Evolutionary conservation across 202 grass and related monocot genomes (phyloP).

Genomic region (Panicum hallii): DNA sequence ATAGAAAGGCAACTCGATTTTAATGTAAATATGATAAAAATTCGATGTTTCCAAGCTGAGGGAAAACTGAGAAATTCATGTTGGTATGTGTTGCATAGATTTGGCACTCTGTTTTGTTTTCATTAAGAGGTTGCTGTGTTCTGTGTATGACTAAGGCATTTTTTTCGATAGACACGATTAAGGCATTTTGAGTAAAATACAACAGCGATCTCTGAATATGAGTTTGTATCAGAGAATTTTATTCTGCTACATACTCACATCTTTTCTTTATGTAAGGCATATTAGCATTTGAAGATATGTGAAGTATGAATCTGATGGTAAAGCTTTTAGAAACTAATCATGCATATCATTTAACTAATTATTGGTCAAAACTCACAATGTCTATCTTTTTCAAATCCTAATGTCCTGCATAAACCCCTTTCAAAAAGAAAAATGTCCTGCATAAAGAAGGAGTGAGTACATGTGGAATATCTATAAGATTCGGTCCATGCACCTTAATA

Average conservation of each 20-base stretch:
- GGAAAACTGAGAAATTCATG: too few relatives aligned
- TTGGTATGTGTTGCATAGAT: neutral
- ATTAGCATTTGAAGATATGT: neutral
- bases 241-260: neutral
- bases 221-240: neutral
- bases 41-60: too few relatives aligned
- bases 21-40: too few relatives aligned
- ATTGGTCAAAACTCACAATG: neutral
- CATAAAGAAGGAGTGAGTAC: too few relatives aligned
- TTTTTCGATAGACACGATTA: neutral
- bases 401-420: too few relatives aligned
- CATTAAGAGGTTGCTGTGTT: neutral
- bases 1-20: too few relatives aligned
- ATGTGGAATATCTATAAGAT: neutral
- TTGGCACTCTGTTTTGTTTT: neutral
- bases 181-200: neutral
- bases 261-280: neutral
- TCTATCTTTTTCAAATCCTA: neutral
- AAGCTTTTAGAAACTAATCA: neutral
- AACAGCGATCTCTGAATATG: neutral
- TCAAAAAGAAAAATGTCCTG: too few relatives aligned
- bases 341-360: neutral
- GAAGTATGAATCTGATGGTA: too few relatives aligned
- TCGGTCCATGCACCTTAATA: constrained; percentile 1
- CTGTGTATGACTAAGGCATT: neutral